Evolutionary conservation across 1,284 basidiomycete genomes (phyloP).

Genomic region (Cryptococcus neoformans): DNA sequence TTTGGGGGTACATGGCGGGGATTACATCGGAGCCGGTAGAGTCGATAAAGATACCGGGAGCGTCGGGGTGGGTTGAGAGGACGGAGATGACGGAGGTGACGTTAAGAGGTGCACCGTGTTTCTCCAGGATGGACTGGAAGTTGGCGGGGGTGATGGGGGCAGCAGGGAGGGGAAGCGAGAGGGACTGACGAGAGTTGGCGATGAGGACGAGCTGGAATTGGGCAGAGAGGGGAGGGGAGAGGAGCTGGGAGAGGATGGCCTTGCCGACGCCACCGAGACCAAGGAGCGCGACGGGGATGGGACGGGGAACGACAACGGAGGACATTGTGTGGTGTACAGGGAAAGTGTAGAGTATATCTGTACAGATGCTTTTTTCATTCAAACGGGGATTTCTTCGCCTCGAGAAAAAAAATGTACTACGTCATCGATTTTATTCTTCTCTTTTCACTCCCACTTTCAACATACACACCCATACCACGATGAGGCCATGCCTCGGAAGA

Average conservation of each 20-base stretch:
- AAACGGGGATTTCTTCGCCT: not conserved
- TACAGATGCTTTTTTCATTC: not conserved
- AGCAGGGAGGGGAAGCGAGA: conserved; percentile 55
- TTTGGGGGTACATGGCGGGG: conserved; percentile 77
- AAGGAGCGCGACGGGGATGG: conserved; percentile 64
- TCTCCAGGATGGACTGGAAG: conserved; percentile 44
- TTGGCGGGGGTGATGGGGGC: conserved; percentile 50
- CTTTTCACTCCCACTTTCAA: not conserved
- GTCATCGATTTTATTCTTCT: not conserved
- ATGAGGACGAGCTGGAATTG: conserved; percentile 70
- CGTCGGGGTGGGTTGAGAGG: conserved; percentile 50
- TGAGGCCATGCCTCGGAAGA: conserved; percentile 8
- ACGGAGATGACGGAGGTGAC: conserved; percentile 50
- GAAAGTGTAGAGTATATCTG: not conserved
- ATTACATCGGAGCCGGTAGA: conserved; percentile 87
- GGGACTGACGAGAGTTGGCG: conserved; percentile 68
- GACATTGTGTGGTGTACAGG: conserved; percentile 14
- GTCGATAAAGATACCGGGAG: conserved; percentile 79
- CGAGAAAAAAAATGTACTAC: not conserved
- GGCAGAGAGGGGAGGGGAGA: conserved; percentile 60
- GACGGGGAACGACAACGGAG: conserved; percentile 13
- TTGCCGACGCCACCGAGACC: conserved; percentile 85
- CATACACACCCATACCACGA: not conserved
- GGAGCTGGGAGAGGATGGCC: conserved; percentile 70
- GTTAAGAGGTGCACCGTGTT: conserved; percentile 45